These are phyloP conservation scores for Conringia planisiliqua DNA, from an alignment of 345 rosid species.

Conservation along the genomic window DNA sequence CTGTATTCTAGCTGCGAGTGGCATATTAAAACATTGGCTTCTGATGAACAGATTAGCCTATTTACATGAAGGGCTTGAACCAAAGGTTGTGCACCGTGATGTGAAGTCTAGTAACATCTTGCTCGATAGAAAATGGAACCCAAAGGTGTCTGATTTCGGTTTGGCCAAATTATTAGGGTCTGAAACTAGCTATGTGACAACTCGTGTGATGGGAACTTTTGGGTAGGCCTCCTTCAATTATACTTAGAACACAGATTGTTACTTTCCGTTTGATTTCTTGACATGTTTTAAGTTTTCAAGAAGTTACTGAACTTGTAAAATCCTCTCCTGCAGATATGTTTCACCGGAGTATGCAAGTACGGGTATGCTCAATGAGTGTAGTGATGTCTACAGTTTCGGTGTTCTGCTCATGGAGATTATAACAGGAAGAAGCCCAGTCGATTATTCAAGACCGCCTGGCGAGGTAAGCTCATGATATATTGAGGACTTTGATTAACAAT, in stretches of 20 bases:
- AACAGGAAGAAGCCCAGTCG: conserved; percentile 89
- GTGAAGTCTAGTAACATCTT: conserved; percentile 93
- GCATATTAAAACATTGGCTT: background rate
- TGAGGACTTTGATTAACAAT: background rate
- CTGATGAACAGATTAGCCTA: conserved; percentile 66
- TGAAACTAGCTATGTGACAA: conserved; percentile 83
- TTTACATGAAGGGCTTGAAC: conserved; percentile 94
- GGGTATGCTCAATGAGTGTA: conserved; percentile 92
- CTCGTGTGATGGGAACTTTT: conserved; percentile 97
- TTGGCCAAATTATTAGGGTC: conserved; percentile 87
- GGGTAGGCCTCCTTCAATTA: conserved; percentile 39
- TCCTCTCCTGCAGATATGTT: conserved; percentile 51
- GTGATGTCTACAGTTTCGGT: conserved; percentile 93
- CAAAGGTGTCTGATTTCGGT: conserved; percentile 92
- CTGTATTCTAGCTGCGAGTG: background rate
- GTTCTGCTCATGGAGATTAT: conserved; percentile 91
- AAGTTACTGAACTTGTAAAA: background rate
- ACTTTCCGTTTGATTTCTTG: background rate
- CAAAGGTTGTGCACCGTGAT: conserved; percentile 94
- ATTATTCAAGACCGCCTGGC: conserved; percentile 84
- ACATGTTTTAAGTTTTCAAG: background rate
- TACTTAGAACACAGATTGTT: background rate
- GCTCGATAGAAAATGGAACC: conserved; percentile 73
- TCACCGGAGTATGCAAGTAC: conserved; percentile 97
- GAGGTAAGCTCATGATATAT: conserved; percentile 51